phyloP scores from a whole-genome alignment of 345 rosid species.

The Euphorbia tirucalli region DNA sequence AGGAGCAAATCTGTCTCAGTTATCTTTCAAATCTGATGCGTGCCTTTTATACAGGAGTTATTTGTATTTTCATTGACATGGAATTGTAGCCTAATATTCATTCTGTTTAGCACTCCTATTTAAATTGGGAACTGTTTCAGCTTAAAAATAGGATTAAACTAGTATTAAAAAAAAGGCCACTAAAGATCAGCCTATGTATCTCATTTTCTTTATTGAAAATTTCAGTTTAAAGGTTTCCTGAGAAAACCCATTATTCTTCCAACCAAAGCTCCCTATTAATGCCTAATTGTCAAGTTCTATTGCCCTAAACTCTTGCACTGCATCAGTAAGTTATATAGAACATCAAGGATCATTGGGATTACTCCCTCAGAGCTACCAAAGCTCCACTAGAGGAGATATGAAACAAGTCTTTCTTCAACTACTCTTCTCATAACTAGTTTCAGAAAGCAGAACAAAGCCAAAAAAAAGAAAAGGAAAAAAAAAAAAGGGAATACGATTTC shows the following conservation, averaged over 20 bases:
- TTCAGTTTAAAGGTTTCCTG: no score
- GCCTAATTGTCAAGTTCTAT: not conserved
- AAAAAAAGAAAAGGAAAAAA: no score
- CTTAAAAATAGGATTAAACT: no score
- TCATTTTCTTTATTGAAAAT: no score
- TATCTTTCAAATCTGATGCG: not conserved
- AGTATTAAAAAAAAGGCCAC: no score
- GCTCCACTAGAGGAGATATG: not conserved
- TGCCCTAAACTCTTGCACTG: not conserved
- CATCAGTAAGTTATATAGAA: not conserved
- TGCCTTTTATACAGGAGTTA: no score
- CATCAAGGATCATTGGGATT: not conserved
- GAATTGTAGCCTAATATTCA: not conserved
- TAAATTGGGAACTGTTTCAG: no score
- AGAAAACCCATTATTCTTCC: no score
- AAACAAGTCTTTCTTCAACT: slow-evolving; percentile 3
- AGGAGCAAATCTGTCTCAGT: not conserved
- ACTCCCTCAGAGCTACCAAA: not conserved
- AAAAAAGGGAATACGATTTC: not conserved
- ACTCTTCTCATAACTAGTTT: not conserved
- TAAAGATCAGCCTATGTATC: no score
- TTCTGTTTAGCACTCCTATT: not conserved
- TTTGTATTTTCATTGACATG: no score
- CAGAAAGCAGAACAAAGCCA: not conserved
- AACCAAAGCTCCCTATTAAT: not conserved